These are phyloP conservation scores for Juglanconis juglandina DNA, from an alignment of 2,329 filamentous ascomycete species.

Conservation along the genomic window DNA sequence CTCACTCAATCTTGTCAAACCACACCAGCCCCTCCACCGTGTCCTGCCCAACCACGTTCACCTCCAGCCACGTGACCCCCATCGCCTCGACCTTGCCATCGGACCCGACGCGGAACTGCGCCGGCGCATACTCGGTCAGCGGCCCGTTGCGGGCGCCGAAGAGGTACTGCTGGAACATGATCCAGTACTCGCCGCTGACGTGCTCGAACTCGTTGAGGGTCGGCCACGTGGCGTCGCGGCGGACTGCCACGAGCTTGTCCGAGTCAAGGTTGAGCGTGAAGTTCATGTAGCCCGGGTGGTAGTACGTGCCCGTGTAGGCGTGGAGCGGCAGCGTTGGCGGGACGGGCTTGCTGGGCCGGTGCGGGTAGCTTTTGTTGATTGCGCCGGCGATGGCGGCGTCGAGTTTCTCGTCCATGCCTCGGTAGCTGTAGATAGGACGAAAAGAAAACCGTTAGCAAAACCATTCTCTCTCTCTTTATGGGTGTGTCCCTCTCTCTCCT, in stretches of 20 bases:
- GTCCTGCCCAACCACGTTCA: constrained; percentile 20
- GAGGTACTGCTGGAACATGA: constrained; percentile 25
- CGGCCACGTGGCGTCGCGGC: constrained; percentile 30
- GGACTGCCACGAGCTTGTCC: constrained; percentile 23
- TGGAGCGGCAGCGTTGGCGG: constrained; percentile 33
- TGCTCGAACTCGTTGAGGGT: constrained; percentile 31
- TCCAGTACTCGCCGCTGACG: constrained; percentile 35
- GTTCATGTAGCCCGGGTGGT: constrained; percentile 39
- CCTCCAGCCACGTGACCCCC: constrained; percentile 28
- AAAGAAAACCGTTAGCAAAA: constrained; percentile 3
- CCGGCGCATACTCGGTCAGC: constrained; percentile 27
- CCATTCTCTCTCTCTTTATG: too few relatives aligned
- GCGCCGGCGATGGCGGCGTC: constrained; percentile 29
- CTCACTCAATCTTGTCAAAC: constrained; percentile 25
- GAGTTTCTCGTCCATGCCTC: constrained; percentile 16
- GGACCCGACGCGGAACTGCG: constrained; percentile 30
- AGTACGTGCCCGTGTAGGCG: constrained; percentile 40
- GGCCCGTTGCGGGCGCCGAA: constrained; percentile 25
- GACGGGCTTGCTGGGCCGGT: constrained; percentile 31
- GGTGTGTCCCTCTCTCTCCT: background rate
- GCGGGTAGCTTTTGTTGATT: constrained; percentile 35
- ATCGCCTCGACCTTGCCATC: constrained; percentile 27
- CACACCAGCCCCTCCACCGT: constrained; percentile 29
- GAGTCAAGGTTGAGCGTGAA: constrained; percentile 23
- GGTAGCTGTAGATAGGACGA: constrained; percentile 21